Conservation (phyloP, 2,329 filamentous ascomycete species). For the Ophiostoma sp. region DNA sequence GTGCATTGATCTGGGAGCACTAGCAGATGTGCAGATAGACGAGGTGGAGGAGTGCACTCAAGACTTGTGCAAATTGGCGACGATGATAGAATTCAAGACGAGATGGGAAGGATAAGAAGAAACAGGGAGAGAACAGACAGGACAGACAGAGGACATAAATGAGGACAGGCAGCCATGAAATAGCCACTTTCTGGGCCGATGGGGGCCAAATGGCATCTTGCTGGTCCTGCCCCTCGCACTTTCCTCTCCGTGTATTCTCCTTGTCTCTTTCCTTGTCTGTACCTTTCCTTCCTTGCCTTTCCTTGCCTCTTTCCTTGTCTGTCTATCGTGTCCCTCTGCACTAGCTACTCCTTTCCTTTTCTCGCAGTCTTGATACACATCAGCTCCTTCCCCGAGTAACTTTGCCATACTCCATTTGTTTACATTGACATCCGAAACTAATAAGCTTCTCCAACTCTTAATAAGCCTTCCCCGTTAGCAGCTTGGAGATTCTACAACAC, state of each 20-base stretch:
- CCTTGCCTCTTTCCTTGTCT: background rate
- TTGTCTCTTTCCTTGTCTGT: background rate
- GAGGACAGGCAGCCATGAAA: background rate
- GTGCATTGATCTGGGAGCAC: background rate
- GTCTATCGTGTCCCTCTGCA: background rate
- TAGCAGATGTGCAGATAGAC: too few species aligned
- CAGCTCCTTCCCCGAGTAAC: background rate
- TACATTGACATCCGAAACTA: too few species aligned
- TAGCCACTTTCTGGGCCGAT: background rate
- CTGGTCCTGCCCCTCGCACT: background rate
- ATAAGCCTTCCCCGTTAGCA: too few species aligned
- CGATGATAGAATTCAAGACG: background rate
- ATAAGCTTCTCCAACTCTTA: too few species aligned
- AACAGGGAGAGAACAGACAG: background rate
- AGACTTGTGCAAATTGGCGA: background rate
- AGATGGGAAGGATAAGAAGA: background rate
- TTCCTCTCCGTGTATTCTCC: background rate
- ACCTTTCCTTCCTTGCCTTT: background rate
- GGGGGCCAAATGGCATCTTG: slow-evolving; percentile 15
- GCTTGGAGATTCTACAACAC: too few species aligned
- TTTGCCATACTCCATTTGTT: too few species aligned
- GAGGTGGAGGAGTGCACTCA: background rate
- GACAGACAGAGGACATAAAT: background rate
- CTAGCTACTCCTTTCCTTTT: background rate
- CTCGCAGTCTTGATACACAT: background rate